Evolutionary conservation across 306 rosid species (phyloP), one percentile per base, ranked within the genome.

Genomic region (Elaeagnus macrophylla): DNA sequence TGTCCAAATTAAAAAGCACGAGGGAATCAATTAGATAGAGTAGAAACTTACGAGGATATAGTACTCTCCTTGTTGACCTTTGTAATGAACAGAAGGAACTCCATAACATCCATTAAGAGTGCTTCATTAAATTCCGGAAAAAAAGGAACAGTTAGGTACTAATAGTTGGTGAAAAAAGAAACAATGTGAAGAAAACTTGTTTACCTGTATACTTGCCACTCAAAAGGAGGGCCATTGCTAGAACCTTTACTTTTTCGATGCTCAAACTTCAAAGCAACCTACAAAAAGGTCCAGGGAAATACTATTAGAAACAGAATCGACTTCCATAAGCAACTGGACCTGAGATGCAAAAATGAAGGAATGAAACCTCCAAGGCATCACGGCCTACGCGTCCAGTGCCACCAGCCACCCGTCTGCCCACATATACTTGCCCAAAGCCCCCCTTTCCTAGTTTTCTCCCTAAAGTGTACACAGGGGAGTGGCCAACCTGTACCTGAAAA

Each of bases 181-280:
- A 5, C n/a, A 37, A n/a, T 14, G 7, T 7, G 37, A 38, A 2
- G 42, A 8, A 61, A 20, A 11, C 9, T 12, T 56, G 10, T 57
- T 57, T 71, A 71, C 71, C 75, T 64, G 51, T 71, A 71, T 18
- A 71, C 75, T 64, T 71, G 75, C 75, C 75, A 71, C 70, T 71
- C 75, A 58, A 44, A 71, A 47, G 75, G 70, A 52, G 75, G 70
- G 35, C 75, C 70, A 4, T 71, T 65, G 54, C 66, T 64, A 57
- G 70, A 71, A 46, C 75, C 75, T 59, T 71, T 71, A 53, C 75
- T 64, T 38, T 71, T 71, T 48, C 48, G 52, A 54, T 57, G 60
- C 66, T 71, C 75, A 16, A 71, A 62, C 70, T 71, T 71, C 60
- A 71, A 54, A 51, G 75, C 75, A 57, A 71, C 75, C 75, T 71